A percentile compares a stretch with the other conserved stretches of the same genome.
These are phyloP conservation scores for Aspergillus tanneri DNA, from an alignment of 2,329 filamentous ascomycete species.

Conservation along the genomic window DNA sequence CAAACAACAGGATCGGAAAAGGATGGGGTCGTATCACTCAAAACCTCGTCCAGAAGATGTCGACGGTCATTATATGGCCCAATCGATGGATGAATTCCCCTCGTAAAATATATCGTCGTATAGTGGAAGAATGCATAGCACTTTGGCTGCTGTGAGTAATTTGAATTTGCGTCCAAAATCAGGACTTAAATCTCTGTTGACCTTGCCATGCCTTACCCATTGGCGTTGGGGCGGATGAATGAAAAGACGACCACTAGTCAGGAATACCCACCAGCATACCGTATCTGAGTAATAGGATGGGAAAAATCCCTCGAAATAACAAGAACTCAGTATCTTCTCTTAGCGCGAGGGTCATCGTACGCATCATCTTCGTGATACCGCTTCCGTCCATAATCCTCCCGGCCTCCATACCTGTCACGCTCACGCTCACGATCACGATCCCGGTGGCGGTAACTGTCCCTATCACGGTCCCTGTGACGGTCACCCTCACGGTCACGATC, in stretches of 20 bases:
- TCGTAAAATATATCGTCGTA: conserved; percentile 2
- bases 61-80: not conserved
- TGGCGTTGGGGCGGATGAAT: conserved; percentile 28
- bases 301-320: conserved; percentile 12
- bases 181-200: conserved; percentile 7
- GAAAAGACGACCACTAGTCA: conserved; percentile 28
- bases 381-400: conserved; percentile 59
- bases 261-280: conserved; percentile 49
- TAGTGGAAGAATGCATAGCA: not conserved
- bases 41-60: conserved; percentile 1
- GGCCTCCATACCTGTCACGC: conserved; percentile 48
- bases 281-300: conserved; percentile 23
- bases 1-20: conserved; percentile 1
- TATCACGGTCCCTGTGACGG: conserved; percentile 53
- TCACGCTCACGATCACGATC: conserved; percentile 50
- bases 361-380: conserved; percentile 74
- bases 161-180: not conserved
- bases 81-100: conserved; percentile 1
- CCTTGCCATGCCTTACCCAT: conserved; percentile 37
- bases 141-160: conserved; percentile 23
- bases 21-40: not conserved
- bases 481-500: conserved; percentile 56
- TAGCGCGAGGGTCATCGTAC: conserved; percentile 70
- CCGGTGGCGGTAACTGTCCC: conserved; percentile 50
- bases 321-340: conserved; percentile 56